Evolutionary conservation across 2,329 filamentous ascomycete genomes (phyloP).

Genomic region (Xylariomycetidae sp.): DNA sequence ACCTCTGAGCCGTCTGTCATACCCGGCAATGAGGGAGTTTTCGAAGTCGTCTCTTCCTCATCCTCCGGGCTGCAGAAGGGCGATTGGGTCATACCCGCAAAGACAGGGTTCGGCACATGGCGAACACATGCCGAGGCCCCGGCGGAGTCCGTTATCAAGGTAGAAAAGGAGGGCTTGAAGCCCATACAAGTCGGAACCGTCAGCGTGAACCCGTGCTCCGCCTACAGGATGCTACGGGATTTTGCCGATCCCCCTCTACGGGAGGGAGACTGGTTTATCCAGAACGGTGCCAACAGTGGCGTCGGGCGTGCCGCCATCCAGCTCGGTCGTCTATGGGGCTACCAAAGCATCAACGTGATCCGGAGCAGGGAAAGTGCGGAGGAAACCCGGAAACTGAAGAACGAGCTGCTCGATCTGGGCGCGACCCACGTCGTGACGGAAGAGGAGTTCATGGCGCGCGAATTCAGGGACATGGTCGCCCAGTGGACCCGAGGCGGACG

Average conservation of each 20-base stretch:
- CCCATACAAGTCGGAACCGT: constrained; percentile 80
- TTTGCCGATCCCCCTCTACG: constrained; percentile 51
- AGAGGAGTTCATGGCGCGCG: constrained; percentile 46
- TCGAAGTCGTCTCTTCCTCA: constrained; percentile 70
- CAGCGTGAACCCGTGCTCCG: constrained; percentile 87
- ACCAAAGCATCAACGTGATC: constrained; percentile 85
- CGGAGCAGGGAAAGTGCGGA: constrained; percentile 61
- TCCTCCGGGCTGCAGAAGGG: constrained; percentile 56
- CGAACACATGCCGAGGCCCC: constrained; percentile 76
- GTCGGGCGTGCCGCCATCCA: constrained; percentile 91
- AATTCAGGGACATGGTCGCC: constrained; percentile 56
- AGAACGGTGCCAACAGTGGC: constrained; percentile 93
- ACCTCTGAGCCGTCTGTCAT: constrained; percentile 71
- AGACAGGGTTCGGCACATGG: constrained; percentile 86
- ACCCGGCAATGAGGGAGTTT: constrained; percentile 87
- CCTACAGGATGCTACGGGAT: constrained; percentile 86
- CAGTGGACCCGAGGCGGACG: constrained; percentile 65
- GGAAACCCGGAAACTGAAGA: constrained; percentile 54
- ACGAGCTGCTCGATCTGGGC: constrained; percentile 48
- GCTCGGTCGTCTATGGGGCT: constrained; percentile 76
- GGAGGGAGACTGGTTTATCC: constrained; percentile 89
- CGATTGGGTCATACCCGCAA: constrained; percentile 90
- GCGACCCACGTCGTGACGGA: constrained; percentile 53
- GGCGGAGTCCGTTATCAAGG: constrained; percentile 32
- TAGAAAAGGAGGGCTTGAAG: constrained; percentile 62